Conservation (phyloP, 345 rosid species). For the Anacardium occidentale region DNA sequence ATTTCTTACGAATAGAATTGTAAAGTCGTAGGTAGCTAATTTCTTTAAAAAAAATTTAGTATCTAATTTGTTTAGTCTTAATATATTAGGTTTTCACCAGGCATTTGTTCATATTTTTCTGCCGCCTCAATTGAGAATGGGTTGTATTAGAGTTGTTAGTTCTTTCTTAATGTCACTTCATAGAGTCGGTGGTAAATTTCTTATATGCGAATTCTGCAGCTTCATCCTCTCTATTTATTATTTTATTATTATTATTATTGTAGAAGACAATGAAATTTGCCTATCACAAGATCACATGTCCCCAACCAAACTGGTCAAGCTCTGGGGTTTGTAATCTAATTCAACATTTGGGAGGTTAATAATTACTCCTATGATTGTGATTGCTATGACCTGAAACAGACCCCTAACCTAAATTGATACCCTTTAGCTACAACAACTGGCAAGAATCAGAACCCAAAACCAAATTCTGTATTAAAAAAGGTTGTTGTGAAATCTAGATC, state of each 20-base stretch:
- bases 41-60: neutral
- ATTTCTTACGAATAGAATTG: neutral
- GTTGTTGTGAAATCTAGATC: neutral
- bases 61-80: neutral
- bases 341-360: neutral
- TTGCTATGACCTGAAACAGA: slow-evolving; percentile 7
- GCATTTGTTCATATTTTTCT: neutral
- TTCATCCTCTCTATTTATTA: neutral
- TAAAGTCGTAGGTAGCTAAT: no score
- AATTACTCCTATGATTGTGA: no score
- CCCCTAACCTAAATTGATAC: neutral
- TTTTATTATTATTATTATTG: neutral
- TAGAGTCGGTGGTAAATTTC: no score
- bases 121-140: no score
- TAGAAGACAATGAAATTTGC: slow-evolving; percentile 1
- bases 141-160: no score
- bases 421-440: neutral
- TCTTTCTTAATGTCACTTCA: no score
- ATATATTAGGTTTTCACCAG: neutral
- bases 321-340: neutral
- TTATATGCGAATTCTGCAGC: no score
- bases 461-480: slow-evolving; percentile 11
- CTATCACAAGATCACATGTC: neutral
- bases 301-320: neutral
- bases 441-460: neutral